Percentiles rank a stretch among this genome's conserved stretches.
phyloP scores from a whole-genome alignment of 176 grass and related monocot species.

The Avena eriantha region DNA sequence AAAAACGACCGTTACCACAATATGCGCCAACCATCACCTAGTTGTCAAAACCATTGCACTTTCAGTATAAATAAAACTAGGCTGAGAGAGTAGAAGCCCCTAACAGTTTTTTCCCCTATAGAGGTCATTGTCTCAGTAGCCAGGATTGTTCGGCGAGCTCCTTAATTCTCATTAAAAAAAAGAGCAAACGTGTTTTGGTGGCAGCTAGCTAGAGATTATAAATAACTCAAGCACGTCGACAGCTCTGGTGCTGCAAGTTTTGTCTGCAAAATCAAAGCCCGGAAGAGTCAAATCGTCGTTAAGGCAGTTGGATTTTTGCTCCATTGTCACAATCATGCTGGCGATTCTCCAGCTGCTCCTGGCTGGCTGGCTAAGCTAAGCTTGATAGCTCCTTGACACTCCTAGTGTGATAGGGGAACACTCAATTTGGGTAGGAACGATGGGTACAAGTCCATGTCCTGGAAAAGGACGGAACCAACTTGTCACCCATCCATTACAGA shows the following conservation, averaged over 20 bases:
- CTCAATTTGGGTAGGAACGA: slow-evolving; percentile 15
- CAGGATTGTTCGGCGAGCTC: background rate
- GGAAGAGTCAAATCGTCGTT: slow-evolving; percentile 4
- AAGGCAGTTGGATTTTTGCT: slow-evolving; percentile 21
- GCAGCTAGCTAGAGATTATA: background rate
- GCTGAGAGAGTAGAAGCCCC: background rate
- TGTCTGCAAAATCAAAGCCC: background rate
- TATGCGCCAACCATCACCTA: background rate
- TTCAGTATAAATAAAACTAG: background rate
- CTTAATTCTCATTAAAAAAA: background rate
- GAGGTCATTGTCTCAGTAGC: too few species aligned
- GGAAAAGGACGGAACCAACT: slow-evolving; percentile 40
- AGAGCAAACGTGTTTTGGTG: slow-evolving; percentile 21
- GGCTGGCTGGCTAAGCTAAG: background rate
- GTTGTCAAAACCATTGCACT: background rate
- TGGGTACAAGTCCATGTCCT: slow-evolving; percentile 23
- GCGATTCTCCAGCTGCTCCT: slow-evolving; percentile 45
- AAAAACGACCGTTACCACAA: background rate
- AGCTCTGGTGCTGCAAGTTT: slow-evolving; percentile 10
- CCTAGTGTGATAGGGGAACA: slow-evolving; percentile 4
- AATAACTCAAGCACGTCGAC: background rate
- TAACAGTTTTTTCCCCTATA: too few species aligned
- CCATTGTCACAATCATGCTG: slow-evolving; percentile 47
- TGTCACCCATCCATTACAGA: slow-evolving; percentile 33
- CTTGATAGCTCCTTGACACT: slow-evolving; percentile 27